These are phyloP conservation scores for Hanseniaspora osmophila DNA, from an alignment of 805 yeast genomes.

Conservation along the genomic window DNA sequence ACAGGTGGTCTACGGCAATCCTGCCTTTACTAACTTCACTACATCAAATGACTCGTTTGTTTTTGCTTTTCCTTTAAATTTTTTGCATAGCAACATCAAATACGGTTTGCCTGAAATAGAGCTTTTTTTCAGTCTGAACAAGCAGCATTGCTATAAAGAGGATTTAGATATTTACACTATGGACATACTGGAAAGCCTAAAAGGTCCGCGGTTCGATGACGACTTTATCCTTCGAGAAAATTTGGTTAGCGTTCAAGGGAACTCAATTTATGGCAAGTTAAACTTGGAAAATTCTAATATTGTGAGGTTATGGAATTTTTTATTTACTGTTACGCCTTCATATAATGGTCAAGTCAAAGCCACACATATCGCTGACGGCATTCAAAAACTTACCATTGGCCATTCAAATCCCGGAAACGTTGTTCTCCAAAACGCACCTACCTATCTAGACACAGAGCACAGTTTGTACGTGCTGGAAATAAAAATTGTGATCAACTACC, in stretches of 20 bases:
- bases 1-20: neutral
- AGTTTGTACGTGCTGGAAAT: neutral
- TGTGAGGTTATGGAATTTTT: neutral
- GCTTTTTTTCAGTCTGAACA: neutral
- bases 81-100: neutral
- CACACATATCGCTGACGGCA: neutral
- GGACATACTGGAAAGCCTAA: neutral
- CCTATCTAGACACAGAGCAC: neutral
- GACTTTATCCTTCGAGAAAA: no score
- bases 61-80: neutral
- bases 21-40: no score
- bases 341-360: neutral
- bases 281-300: no score
- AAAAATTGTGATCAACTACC: neutral
- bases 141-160: neutral
- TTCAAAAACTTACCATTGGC: neutral
- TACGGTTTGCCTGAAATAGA: neutral
- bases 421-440: neutral
- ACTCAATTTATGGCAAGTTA: no score
- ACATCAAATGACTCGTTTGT: no score
- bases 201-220: no score
- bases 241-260: no score
- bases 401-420: neutral
- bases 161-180: neutral
- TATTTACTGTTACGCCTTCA: neutral